Percentiles rank a stretch among this genome's conserved stretches.
These are phyloP conservation scores for Zygosaccharomyces bailii DNA, from an alignment of 805 yeast genomes.

Conservation along the genomic window DNA sequence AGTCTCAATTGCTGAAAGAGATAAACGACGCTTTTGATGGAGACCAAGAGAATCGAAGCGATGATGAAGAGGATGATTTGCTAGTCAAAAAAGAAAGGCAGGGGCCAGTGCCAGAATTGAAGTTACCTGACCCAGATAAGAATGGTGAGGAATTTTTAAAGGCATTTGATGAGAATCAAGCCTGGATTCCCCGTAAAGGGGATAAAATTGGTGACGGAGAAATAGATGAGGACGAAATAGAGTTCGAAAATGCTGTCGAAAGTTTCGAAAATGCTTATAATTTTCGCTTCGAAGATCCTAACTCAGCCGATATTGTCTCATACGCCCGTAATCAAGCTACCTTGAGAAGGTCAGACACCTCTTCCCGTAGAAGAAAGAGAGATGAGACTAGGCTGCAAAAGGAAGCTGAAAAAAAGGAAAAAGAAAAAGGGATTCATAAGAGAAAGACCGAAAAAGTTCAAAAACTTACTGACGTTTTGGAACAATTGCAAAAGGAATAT, in stretches of 20 bases:
- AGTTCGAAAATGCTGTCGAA: constrained; percentile 90
- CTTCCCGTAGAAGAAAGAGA: constrained; percentile 77
- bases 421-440: constrained; percentile 60
- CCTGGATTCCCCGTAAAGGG: constrained; percentile 80
- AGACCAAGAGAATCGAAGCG: constrained; percentile 44
- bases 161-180: constrained; percentile 69
- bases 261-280: constrained; percentile 89
- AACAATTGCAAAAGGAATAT: constrained; percentile 41
- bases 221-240: constrained; percentile 69
- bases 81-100: constrained; percentile 56
- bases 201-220: constrained; percentile 56
- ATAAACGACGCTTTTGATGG: constrained; percentile 65
- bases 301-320: constrained; percentile 83
- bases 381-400: constrained; percentile 60
- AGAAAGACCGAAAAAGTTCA: constrained; percentile 74
- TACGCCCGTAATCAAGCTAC: constrained; percentile 96
- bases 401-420: constrained; percentile 48
- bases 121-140: constrained; percentile 62
- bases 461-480: constrained; percentile 64
- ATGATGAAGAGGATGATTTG: constrained; percentile 46
- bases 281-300: constrained; percentile 90
- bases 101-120: constrained; percentile 20
- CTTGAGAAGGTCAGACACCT: constrained; percentile 71
- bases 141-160: constrained; percentile 69
- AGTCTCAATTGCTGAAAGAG: constrained; percentile 67